A percentile compares a stretch with the other conserved stretches of the same genome.
Evolutionary conservation across 495 filamentous ascomycete genomes (phyloP).

Genomic region (Jackrogersella minutella): DNA sequence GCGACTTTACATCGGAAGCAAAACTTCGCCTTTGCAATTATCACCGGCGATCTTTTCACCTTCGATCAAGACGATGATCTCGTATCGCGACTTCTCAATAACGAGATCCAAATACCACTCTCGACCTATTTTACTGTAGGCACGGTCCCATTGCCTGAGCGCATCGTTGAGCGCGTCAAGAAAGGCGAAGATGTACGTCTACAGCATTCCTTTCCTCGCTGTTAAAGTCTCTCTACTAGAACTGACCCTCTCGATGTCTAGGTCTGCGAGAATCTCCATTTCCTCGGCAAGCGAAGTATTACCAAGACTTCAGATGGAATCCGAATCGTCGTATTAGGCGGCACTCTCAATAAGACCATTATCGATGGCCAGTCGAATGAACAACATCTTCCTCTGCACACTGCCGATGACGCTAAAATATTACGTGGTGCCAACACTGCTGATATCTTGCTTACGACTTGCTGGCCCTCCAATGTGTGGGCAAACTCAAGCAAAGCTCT

Average conservation of each 20-base stretch:
- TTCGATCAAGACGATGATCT: slow-evolving; percentile 63
- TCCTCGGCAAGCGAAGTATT: slow-evolving; percentile 81
- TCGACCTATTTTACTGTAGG: slow-evolving; percentile 90
- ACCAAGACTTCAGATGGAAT: slow-evolving; percentile 92
- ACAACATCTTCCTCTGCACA: slow-evolving; percentile 73
- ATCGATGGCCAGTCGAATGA: slow-evolving; percentile 64
- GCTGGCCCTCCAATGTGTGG: slow-evolving; percentile 81
- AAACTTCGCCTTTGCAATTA: slow-evolving; percentile 81
- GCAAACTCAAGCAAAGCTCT: slow-evolving; percentile 53
- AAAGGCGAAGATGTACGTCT: slow-evolving; percentile 67
- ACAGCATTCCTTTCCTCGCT: not conserved
- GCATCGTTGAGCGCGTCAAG: slow-evolving; percentile 74
- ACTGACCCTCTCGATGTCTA: slow-evolving; percentile 40
- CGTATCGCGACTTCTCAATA: slow-evolving; percentile 71
- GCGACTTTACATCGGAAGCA: slow-evolving; percentile 82
- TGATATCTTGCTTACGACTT: slow-evolving; percentile 84
- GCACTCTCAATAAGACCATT: slow-evolving; percentile 63
- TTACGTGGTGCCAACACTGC: slow-evolving; percentile 75
- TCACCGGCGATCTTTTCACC: slow-evolving; percentile 83
- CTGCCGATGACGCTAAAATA: slow-evolving; percentile 74
- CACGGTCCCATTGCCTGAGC: slow-evolving; percentile 67
- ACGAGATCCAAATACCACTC: slow-evolving; percentile 73
- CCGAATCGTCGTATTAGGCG: slow-evolving; percentile 82
- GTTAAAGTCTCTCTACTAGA: not conserved
- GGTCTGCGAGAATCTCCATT: slow-evolving; percentile 86